Base-by-base conservation (phyloP, 1,284 basidiomycete genomes). In the Rugiboletus extremiorientalis region DNA sequence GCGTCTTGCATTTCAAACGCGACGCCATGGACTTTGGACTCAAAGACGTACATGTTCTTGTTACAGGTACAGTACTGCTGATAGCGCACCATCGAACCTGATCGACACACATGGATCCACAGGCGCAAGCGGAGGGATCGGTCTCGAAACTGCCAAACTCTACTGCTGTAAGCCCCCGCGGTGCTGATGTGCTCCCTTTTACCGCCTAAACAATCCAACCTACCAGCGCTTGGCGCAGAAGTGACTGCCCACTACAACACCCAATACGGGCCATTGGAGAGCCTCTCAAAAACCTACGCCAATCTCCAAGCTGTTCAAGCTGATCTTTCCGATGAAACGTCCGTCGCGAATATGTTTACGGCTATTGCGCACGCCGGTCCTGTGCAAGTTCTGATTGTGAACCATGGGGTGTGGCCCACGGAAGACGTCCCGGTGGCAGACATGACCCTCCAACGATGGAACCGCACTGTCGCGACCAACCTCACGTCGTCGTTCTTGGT, bases 181-280 rank as follows among this genome's bases (percentile, higher is more conserved):
- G 10, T 22, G 15, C n/a, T 9, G n/a, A 11, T 10, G 7, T 33
- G 7, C 28, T 27, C 27, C 44, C 6, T 23, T 9, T 8, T 6
- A 9, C 22, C 31, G 30, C 36, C 40, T 51, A 50, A 46, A 46
- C n/a, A 11, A 37, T 15, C 22, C 33, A 12, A 43, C 18, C 10
- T 18, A 22, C 27, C 66, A 89, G 86, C 83, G 38, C 83, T 86
- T 63, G 87, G 86, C 6, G 86, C 89, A 6, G 80, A 79, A 58
- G 87, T 92, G 11, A 84, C 86, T 0, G 88, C 87, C 0, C 88
- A 91, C 66, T 92, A 86, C 71, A 86, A 89, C 70, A 79, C 81
- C 15, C 84, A 79, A 43, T 63, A 73, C 20, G 66, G 71, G 0
- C 70, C 83, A 1, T 72, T 89, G 15, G 69, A 78, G 10, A 70